Base-by-base conservation (phyloP, 495 filamentous ascomycete genomes). In the Neurospora sublineolata region DNA sequence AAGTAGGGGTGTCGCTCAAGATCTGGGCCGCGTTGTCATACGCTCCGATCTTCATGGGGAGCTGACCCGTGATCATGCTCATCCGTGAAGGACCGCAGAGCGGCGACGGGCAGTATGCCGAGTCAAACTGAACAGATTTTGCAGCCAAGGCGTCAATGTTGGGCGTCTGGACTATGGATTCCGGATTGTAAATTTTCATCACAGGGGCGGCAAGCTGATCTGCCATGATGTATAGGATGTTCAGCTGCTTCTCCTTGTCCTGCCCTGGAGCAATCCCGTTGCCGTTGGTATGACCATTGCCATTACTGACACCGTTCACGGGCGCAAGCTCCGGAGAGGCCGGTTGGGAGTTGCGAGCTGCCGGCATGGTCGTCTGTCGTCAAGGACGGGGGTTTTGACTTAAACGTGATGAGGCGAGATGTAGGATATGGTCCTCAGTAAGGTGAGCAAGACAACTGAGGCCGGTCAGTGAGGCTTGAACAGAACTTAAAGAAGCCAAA, bases 161-260 rank as follows among this genome's bases (percentile, higher is more conserved):
- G 40, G 93, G 93, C 5, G 93, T 97, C 80, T 91, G 89, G 81
- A 97, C 94, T 74, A 87, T 89, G 1, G 92, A 95, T 33, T 86
- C 80, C 68, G 90, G 86, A 80, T 95, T 91, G 83, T 96, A 90
- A 76, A 94, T 91, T 81, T 90, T 92, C 70, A 97, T 87, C 72
- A 92, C 84, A 14, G 93, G 93, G 36, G 93, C 93, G 27, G 93
- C 90, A 80, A 97, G 89, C 83, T 97, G 93, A 82, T 97, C 93
- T 60, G 93, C 93, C 91, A 97, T 94, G 80, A 97, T 81, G 75
- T 80, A 82, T 9, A 82, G 73, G 68, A 82, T 82, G 72, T 78
- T 82, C 67, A 76, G 78, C 70, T 73, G 75, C 76, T 82, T 79
- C 42, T 41, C 44, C 69, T 72, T 23, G 42, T 72, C 67, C 74